These are phyloP conservation scores for Candida qinlingensis DNA, from an alignment of 805 yeast genomes.

Conservation along the genomic window DNA sequence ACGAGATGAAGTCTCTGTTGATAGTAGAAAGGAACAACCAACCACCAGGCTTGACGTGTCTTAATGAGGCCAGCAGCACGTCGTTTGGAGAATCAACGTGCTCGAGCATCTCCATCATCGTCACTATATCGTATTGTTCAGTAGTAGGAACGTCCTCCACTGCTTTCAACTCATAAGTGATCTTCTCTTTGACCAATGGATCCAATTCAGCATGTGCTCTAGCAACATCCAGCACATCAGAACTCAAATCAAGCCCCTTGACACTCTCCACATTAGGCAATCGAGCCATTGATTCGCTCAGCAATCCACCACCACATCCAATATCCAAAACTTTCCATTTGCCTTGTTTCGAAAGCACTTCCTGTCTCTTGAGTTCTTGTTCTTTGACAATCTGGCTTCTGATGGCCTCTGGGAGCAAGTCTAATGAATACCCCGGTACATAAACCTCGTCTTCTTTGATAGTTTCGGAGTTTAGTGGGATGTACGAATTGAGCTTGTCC, in stretches of 20 bases:
- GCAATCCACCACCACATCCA: constrained; percentile 98
- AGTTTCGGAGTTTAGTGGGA: constrained; percentile 15
- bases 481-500: constrained; percentile 40
- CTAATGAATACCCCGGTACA: constrained; percentile 72
- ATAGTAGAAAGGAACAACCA: constrained; percentile 91
- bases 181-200: constrained; percentile 50
- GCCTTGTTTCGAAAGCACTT: constrained; percentile 19
- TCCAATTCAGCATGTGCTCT: constrained; percentile 59
- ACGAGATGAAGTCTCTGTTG: constrained; percentile 79
- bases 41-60: constrained; percentile 60
- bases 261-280: constrained; percentile 57
- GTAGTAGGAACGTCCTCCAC: constrained; percentile 50
- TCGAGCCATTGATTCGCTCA: constrained; percentile 84
- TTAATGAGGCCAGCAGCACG: constrained; percentile 63
- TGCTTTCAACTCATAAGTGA: constrained; percentile 55
- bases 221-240: constrained; percentile 80
- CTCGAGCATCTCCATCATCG: constrained; percentile 92
- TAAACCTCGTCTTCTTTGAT: constrained; percentile 47
- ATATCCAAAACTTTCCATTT: constrained; percentile 66
- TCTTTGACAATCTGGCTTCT: constrained; percentile 42
- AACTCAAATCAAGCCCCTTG: constrained; percentile 79
- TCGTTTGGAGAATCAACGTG: constrained; percentile 85
- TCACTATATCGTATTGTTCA: constrained; percentile 65
- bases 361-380: constrained; percentile 42
- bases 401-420: constrained; percentile 57